Evolutionary conservation across 441 rosid species (phyloP), one percentile per base, ranked within the genome.

Genomic region (Jatropha podagrica): DNA sequence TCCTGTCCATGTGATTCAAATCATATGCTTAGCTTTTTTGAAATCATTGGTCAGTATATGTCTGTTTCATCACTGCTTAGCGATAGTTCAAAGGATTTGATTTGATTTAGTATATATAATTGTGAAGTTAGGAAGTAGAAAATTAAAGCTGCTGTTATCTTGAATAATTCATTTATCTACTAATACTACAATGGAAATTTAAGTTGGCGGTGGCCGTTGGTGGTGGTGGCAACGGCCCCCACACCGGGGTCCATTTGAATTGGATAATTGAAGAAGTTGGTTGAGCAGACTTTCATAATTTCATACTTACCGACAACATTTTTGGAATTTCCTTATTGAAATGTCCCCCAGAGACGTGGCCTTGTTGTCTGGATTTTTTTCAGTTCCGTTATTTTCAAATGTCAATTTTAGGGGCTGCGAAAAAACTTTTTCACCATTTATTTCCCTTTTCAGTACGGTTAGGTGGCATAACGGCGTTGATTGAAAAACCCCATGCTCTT

Each of bases 391-490:
- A n/a, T 71, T 71, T 62, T 73, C 49, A 40, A 51, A 11, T 51
- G 76, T 73, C 70, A 64, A 73, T 64, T 64, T 52, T 73, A 10
- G 12, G 13, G 76, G 69, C 76, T 55, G 38, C 60, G 13, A 23
- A 8, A 2, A 42, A 42, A 42, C 46, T 42, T 42, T 5, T 10
- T 54, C 10, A 32, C 11, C 56, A 32, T 73, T 73, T 27, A 49
- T 32, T 32, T n/a, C 3, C 6, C 66, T 10, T 59, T 23, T 4
- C 10, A n/a, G 13, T 46, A 62, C 15, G 27, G 52, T 63, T 49
- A 32, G 65, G 2, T n/a, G 10, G 32, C 69, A 37, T 38, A 11
- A 49, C 15, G 54, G 15, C 4, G 4, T 27, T 32, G 3, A 61
- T 32, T 61, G 40, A 61, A 59, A 59, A 59, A n/a, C 27, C 26